A percentile compares a stretch with the other conserved stretches of the same genome.
Evolutionary conservation across 1,139 yeast species (phyloP).

Genomic region (Casaregolazyma suthepensis): DNA sequence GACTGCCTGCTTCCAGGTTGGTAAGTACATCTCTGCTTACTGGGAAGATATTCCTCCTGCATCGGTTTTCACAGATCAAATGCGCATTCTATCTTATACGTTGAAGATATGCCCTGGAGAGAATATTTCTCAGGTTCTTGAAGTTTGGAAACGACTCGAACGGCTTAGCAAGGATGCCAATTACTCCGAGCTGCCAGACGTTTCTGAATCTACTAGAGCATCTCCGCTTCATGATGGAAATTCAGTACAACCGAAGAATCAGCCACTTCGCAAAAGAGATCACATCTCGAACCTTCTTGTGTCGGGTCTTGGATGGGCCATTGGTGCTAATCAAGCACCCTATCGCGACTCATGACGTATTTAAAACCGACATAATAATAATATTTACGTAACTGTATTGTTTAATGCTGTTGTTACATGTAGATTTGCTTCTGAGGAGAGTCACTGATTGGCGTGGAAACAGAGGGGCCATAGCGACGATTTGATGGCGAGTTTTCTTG

Average conservation of each 20-base stretch:
- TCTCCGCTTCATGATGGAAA: conserved; percentile 4
- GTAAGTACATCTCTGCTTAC: conserved; percentile 46
- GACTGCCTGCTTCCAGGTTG: conserved; percentile 56
- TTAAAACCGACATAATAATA: not conserved
- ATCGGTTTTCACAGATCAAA: conserved; percentile 37
- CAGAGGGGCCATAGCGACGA: not conserved
- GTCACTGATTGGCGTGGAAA: not conserved
- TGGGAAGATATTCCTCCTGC: conserved; percentile 38
- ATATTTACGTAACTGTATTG: not conserved
- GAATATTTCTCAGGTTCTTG: conserved; percentile 28
- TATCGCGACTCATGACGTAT: not conserved
- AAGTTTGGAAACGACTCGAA: conserved; percentile 31
- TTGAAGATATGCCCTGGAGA: conserved; percentile 35
- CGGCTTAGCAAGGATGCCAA: not conserved
- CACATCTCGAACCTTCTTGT: conserved; percentile 49
- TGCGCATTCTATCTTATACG: conserved; percentile 41
- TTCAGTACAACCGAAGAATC: not conserved
- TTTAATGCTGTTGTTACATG: conserved; percentile 1
- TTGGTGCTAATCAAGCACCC: conserved; percentile 43
- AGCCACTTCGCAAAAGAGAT: conserved; percentile 34
- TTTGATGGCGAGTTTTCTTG: not conserved
- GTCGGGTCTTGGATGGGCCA: conserved; percentile 62
- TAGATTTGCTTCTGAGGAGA: not conserved
- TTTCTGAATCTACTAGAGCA: not conserved
- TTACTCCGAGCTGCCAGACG: not conserved